Percentiles rank a stretch among this genome's conserved stretches.
These are phyloP conservation scores for Blastosporella zonata DNA, from an alignment of 1,284 basidiomycete species.

Conservation along the genomic window DNA sequence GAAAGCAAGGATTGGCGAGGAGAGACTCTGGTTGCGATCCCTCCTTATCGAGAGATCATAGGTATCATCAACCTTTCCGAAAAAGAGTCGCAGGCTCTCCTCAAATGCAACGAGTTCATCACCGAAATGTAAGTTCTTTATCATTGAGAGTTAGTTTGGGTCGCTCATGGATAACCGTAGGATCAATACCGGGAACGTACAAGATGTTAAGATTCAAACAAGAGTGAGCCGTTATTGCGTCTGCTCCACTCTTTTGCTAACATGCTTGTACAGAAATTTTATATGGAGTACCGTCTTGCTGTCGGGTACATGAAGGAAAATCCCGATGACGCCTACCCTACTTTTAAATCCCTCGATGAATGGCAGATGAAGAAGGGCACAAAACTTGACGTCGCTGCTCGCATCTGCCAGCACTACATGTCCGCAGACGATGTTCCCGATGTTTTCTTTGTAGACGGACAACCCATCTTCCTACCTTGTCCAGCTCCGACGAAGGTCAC, in stretches of 20 bases:
- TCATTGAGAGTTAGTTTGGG: neutral
- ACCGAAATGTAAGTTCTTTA: neutral
- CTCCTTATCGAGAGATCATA: neutral
- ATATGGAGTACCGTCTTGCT: slow-evolving; percentile 21
- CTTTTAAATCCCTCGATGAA: slow-evolving; percentile 19
- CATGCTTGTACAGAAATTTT: slow-evolving; percentile 17
- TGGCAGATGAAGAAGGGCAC: slow-evolving; percentile 23
- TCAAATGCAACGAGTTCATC: neutral
- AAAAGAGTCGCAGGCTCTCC: neutral
- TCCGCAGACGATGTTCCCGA: slow-evolving; percentile 19
- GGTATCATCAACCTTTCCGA: neutral
- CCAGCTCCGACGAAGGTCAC: neutral
- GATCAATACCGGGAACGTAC: neutral
- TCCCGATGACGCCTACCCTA: slow-evolving; percentile 11
- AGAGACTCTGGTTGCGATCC: neutral
- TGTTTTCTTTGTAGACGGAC: slow-evolving; percentile 18
- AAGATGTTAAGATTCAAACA: neutral
- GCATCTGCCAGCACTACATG: slow-evolving; percentile 21
- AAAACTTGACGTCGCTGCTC: slow-evolving; percentile 23
- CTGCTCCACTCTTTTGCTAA: neutral
- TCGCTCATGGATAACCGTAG: neutral
- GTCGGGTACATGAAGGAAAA: slow-evolving; percentile 21
- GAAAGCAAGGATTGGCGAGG: neutral
- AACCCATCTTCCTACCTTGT: slow-evolving; percentile 11
- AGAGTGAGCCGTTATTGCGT: neutral